Base-by-base conservation (phyloP, 1,284 basidiomycete species). In the Rhodotorula sp. region DNA sequence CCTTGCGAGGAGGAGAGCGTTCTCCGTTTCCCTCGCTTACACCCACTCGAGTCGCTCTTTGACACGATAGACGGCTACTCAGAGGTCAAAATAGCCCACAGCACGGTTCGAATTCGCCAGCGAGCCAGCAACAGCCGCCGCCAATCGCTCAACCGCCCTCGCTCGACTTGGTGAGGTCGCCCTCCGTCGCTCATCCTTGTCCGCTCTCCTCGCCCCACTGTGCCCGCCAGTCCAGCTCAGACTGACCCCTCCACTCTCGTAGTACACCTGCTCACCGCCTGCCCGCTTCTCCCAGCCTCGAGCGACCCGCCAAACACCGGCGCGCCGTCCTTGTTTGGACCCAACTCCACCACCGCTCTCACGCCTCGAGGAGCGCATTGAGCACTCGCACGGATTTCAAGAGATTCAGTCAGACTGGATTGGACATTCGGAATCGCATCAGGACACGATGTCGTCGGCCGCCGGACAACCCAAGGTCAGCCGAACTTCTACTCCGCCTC, bases 391-490 rank as follows among this genome's bases (percentile, higher is more conserved):
- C 20, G 37, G 10, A 26, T 28, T 10, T 4, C n/a, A 44, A 22
- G 7, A 28, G 44, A 48, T 28, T 40, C 22, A 34, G 9, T 31
- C 24, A 31, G 31, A 54, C 3, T 22, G 24, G 31, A 2, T 20
- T 24, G 20, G 31, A 31, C n/a, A 10, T 11, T 26, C 50, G n/a
- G 24, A 44, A 44, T 11, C 44, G 48, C 28, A 34, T 26, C 48
- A 16, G 16, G 47, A 15, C 37, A 26, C 30, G 24, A 71, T 70
- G 68, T 70, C 68, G 40, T 47, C 61, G 2, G 58, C 61, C 34
- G 64, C 68, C 4, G 54, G 53, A 24, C 68, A 70, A 54, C 34
- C 64, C 37, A 70, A 70, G 68, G 68, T 70, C 61, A 58, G 68
- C 64, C 68, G 64, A 70, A 34, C 26, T 70, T 70, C 68, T 70